A percentile compares a stretch with the other conserved stretches of the same genome.
Evolutionary conservation across 768 basidiomycete species (phyloP).

Genomic region (Rhizopogon vinicolor): DNA sequence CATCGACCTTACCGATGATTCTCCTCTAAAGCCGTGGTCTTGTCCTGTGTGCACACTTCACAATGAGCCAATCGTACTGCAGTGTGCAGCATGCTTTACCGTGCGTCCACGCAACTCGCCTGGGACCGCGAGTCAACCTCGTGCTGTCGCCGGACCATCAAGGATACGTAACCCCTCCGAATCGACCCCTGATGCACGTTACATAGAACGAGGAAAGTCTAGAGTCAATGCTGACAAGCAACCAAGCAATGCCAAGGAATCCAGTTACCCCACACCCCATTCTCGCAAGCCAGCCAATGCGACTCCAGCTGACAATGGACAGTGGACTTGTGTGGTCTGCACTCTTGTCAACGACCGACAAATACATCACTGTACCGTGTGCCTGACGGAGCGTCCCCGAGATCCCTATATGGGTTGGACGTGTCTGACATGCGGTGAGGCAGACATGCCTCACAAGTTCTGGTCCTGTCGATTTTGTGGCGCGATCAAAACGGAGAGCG

Average conservation of each 20-base stretch:
- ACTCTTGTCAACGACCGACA: constrained; percentile 58
- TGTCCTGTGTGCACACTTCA: constrained; percentile 58
- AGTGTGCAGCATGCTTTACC: constrained; percentile 54
- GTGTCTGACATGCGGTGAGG: constrained; percentile 61
- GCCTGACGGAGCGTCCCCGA: constrained; percentile 36
- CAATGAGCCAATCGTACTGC: constrained; percentile 40
- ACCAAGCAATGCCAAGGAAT: constrained; percentile 3
- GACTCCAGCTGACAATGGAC: constrained; percentile 5
- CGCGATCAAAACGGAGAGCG: constrained; percentile 45
- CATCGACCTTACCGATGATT: constrained; percentile 52
- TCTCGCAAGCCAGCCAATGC: background rate
- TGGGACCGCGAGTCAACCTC: background rate
- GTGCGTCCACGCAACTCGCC: constrained; percentile 25
- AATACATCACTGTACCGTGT: constrained; percentile 58
- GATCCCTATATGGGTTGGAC: constrained; percentile 48
- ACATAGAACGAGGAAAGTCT: background rate
- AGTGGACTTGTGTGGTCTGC: constrained; percentile 57
- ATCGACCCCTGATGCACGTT: background rate
- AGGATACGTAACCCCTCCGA: constrained; percentile 19
- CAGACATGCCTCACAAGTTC: constrained; percentile 54
- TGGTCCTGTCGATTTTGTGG: constrained; percentile 81
- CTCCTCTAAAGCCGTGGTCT: constrained; percentile 32
- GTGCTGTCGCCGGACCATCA: constrained; percentile 4
- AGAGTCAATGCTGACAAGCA: background rate
- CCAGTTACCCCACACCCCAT: background rate